Percentiles rank a stretch among this genome's conserved stretches.
phyloP scores from a whole-genome alignment of 163 green algal genomes.

The Coccomyxa subellipsoidea region DNA sequence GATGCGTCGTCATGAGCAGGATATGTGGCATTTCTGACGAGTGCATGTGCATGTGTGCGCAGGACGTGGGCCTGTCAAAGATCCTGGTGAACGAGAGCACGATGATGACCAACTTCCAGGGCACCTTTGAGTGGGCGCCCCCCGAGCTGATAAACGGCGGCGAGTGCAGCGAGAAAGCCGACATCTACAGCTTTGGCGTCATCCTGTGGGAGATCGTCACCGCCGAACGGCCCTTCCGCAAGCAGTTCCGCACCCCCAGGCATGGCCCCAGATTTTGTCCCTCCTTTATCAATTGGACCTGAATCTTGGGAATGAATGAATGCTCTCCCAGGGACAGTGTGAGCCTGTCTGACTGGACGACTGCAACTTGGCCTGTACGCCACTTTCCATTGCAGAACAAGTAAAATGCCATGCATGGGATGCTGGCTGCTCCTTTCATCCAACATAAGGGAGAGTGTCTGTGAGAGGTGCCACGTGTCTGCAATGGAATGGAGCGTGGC shows the following conservation, averaged over 20 bases:
- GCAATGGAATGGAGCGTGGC: too few species aligned
- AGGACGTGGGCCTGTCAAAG: slow-evolving; percentile 7
- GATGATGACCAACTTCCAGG: slow-evolving; percentile 8
- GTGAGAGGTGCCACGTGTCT: too few species aligned
- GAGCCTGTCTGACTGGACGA: neutral
- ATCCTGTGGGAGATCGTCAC: slow-evolving; percentile 15
- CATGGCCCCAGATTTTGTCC: neutral
- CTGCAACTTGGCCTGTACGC: neutral
- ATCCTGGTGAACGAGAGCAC: slow-evolving; percentile 3
- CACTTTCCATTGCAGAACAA: neutral
- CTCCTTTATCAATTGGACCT: neutral
- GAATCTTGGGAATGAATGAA: neutral
- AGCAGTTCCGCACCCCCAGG: slow-evolving; percentile 8
- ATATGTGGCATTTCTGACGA: neutral
- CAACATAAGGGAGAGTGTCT: too few species aligned
- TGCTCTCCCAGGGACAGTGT: neutral
- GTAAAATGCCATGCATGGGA: too few species aligned
- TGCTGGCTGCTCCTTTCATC: too few species aligned
- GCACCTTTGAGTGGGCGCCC: slow-evolving; percentile 13
- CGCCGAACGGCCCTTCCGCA: slow-evolving; percentile 8
- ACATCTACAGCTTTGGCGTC: slow-evolving; percentile 13
- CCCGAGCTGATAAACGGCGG: slow-evolving; percentile 12
- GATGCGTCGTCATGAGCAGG: too few species aligned
- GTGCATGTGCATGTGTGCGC: neutral
- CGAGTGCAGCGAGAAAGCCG: neutral